A percentile compares a stretch with the other conserved stretches of the same genome.
These are phyloP conservation scores for Fraxinus greggii DNA, from an alignment of 305 asterid species.

Conservation along the genomic window DNA sequence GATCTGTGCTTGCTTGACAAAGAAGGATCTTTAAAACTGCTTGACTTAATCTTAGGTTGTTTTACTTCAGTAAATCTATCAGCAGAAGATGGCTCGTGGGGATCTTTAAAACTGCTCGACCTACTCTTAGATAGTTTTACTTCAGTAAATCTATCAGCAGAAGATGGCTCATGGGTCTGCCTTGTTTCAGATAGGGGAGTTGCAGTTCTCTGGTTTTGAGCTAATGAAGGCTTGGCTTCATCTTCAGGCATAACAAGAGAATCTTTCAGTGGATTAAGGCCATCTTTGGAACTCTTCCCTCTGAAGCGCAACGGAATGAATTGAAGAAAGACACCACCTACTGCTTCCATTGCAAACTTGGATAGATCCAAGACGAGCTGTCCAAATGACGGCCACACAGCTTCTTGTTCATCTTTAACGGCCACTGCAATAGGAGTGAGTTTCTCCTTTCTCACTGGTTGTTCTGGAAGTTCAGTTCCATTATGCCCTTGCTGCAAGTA, in stretches of 20 bases:
- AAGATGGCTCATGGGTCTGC: constrained; percentile 41
- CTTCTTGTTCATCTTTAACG: constrained; percentile 59
- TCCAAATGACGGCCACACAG: constrained; percentile 87
- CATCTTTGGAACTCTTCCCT: constrained; percentile 34
- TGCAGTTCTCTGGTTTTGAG: constrained; percentile 63
- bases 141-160: constrained; percentile 52
- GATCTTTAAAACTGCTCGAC: constrained; percentile 60
- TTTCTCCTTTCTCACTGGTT: constrained; percentile 42
- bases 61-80: constrained; percentile 63
- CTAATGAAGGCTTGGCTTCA: constrained; percentile 48
- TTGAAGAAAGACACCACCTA: constrained; percentile 44
- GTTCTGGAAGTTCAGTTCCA: constrained; percentile 38
- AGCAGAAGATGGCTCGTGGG: constrained; percentile 29
- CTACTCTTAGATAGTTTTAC: constrained; percentile 56
- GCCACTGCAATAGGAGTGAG: constrained; percentile 39
- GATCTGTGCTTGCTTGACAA: constrained; percentile 75
- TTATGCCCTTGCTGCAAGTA: constrained; percentile 46
- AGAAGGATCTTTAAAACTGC: constrained; percentile 59
- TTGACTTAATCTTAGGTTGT: constrained; percentile 54
- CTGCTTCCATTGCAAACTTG: constrained; percentile 59
- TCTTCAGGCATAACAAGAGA: constrained; percentile 82
- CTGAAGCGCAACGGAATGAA: constrained; percentile 42
- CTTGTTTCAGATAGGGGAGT: constrained; percentile 57
- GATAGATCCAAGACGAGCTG: constrained; percentile 70
- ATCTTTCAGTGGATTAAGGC: constrained; percentile 84